phyloP scores from a whole-genome alignment of 345 rosid species.

The Combretum micranthum region DNA sequence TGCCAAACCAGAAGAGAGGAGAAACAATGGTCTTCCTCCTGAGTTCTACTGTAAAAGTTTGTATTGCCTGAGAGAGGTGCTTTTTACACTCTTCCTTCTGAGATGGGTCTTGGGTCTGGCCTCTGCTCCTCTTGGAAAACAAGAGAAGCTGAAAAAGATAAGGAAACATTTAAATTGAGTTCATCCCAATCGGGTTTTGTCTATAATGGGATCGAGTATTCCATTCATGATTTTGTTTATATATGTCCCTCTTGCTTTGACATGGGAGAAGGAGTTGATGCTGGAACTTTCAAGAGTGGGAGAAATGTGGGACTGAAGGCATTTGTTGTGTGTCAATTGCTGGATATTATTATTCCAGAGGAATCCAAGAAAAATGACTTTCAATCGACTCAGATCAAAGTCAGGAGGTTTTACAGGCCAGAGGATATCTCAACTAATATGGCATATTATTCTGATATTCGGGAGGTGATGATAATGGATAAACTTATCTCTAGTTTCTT shows the following conservation, averaged over 20 bases:
- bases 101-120: constrained; percentile 44
- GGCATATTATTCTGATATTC: constrained; percentile 56
- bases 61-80: constrained; percentile 64
- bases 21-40: constrained; percentile 30
- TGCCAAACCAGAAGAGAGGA: constrained; percentile 47
- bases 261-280: constrained; percentile 12
- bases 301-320: constrained; percentile 59
- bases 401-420: constrained; percentile 57
- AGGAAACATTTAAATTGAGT: constrained; percentile 26
- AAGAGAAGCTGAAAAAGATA: constrained; percentile 24
- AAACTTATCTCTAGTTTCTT: background rate
- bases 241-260: constrained; percentile 31
- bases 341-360: constrained; percentile 33
- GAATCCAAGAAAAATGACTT: constrained; percentile 18
- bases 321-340: constrained; percentile 54
- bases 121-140: constrained; percentile 40
- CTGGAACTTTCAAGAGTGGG: constrained; percentile 41
- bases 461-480: constrained; percentile 31
- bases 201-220: constrained; percentile 31
- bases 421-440: constrained; percentile 63
- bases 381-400: constrained; percentile 33
- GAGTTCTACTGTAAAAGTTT: constrained; percentile 57
- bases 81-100: constrained; percentile 43
- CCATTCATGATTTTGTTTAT: constrained; percentile 47
- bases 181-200: constrained; percentile 22